These are phyloP conservation scores for Daldinia grandis DNA, from an alignment of 495 filamentous ascomycete genomes.

Conservation along the genomic window DNA sequence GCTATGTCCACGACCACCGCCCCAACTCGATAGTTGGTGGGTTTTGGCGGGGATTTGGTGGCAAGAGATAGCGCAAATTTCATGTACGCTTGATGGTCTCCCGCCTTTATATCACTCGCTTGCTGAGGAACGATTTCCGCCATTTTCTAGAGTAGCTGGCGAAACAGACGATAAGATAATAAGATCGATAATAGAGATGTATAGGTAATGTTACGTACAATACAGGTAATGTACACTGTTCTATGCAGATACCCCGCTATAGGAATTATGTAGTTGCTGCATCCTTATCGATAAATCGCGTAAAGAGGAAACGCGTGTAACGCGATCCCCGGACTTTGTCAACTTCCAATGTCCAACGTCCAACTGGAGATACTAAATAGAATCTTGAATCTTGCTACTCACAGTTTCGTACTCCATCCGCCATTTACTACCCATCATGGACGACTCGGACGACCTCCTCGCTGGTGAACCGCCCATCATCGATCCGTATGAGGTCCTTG, in stretches of 20 bases:
- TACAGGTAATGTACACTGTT: not conserved
- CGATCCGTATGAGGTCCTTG: conserved; percentile 88
- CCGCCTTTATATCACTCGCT: conserved; percentile 41
- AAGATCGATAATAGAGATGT: not conserved
- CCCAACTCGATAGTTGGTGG: conserved; percentile 93
- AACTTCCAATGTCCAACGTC: not conserved
- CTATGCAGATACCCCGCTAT: conserved; percentile 14
- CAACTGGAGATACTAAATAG: not conserved
- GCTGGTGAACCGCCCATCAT: conserved; percentile 58
- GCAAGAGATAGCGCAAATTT: conserved; percentile 76
- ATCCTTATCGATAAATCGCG: conserved; percentile 33
- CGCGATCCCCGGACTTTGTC: conserved; percentile 16
- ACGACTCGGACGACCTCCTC: conserved; percentile 48
- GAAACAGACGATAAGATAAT: not conserved
- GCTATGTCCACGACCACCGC: conserved; percentile 74
- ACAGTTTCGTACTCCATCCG: not conserved
- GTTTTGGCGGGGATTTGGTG: conserved; percentile 77
- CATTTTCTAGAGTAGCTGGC: conserved; percentile 15
- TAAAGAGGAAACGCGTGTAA: conserved; percentile 29
- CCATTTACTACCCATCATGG: conserved; percentile 42
- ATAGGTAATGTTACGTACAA: not conserved
- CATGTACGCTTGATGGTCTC: conserved; percentile 73
- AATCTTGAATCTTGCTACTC: not conserved
- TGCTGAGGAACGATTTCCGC: not conserved
- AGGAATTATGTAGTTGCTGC: conserved; percentile 2